Percentiles rank a stretch among this genome's conserved stretches.
These are phyloP conservation scores for Silene latifolia DNA, from an alignment of 148 eudicot genomes.

Conservation along the genomic window DNA sequence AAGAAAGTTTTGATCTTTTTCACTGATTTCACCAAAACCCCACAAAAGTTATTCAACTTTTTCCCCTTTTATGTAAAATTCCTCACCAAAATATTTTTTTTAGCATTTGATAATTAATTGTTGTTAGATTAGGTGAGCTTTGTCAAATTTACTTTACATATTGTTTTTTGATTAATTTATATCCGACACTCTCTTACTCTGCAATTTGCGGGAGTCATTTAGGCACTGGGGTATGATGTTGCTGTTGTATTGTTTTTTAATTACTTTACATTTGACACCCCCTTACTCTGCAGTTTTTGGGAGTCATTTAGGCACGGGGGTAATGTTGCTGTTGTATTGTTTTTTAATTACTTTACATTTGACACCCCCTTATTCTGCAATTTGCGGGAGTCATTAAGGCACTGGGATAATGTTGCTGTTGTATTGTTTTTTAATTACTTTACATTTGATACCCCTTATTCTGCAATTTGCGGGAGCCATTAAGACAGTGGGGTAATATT, in stretches of 20 bases:
- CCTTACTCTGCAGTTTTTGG: neutral
- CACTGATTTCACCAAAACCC: constrained; percentile 6
- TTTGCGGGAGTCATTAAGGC: neutral
- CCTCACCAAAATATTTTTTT: neutral
- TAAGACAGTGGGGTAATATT: neutral
- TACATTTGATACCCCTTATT: neutral
- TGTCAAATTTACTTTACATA: neutral
- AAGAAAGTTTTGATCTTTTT: constrained; percentile 26
- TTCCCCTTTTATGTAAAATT: constrained; percentile 5
- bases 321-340: neutral
- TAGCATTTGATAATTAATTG: neutral
- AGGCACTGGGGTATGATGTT: neutral
- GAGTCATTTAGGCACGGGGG: neutral
- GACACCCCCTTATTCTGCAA: too few species aligned
- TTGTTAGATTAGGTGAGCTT: neutral
- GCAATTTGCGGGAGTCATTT: neutral
- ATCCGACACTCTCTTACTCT: too few species aligned
- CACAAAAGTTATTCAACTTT: constrained; percentile 9
- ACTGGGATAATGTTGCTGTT: neutral
- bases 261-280: neutral
- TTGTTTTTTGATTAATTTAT: neutral
- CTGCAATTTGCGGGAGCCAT: neutral
- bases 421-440: neutral
- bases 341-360: neutral
- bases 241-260: neutral